These are phyloP conservation scores for Tetramitus jugosus DNA, from an alignment of 208 protist species.

Conservation along the genomic window DNA sequence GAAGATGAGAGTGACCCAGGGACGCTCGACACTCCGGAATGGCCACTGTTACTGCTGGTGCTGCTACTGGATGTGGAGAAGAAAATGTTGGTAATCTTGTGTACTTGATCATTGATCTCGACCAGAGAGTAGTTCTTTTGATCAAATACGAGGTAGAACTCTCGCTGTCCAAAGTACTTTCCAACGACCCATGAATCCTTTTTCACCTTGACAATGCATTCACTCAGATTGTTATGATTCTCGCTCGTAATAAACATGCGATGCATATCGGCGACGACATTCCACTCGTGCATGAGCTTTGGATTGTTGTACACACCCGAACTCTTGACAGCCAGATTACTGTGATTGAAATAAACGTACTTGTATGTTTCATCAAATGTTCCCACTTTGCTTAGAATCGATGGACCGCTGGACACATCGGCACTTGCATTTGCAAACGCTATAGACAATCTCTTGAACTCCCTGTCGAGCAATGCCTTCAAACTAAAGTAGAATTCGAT, in stretches of 20 bases:
- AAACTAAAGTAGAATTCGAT: background rate
- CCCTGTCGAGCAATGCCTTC: background rate
- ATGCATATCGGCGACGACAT: background rate
- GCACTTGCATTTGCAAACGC: background rate
- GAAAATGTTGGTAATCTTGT: background rate
- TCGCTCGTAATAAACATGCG: background rate
- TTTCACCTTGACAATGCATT: background rate
- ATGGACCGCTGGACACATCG: background rate
- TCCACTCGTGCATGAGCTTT: background rate
- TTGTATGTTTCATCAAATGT: background rate
- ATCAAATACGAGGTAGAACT: constrained; percentile 8
- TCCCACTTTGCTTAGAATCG: no score
- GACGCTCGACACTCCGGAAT: no score
- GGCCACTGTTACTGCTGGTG: no score
- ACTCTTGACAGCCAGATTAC: constrained; percentile 14
- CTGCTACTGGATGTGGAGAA: background rate
- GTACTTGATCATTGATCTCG: background rate
- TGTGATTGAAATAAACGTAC: constrained; percentile 22
- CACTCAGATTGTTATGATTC: background rate
- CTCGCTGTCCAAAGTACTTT: background rate
- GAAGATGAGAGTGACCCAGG: no score
- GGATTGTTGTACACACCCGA: background rate
- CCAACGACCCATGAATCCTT: background rate
- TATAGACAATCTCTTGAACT: background rate
- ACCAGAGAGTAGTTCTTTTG: constrained; percentile 5